A percentile compares a stretch with the other conserved stretches of the same genome.
phyloP scores from a whole-genome alignment of 768 basidiomycete genomes.

The Mycena belliarum region DNA sequence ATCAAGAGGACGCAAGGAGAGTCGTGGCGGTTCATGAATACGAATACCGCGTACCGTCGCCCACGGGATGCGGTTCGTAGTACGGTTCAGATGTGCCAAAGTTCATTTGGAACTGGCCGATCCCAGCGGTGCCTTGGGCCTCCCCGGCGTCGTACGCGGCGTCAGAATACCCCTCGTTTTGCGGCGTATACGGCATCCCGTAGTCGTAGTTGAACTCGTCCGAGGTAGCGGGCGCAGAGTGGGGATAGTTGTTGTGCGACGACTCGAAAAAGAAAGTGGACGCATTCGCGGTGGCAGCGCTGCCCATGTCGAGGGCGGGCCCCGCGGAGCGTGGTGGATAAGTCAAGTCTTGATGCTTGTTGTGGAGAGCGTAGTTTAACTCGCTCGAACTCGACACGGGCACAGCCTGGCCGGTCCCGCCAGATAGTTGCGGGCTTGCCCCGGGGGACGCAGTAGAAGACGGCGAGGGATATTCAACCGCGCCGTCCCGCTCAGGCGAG shows the following conservation, averaged over 20 bases:
- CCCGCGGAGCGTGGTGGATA: conserved; percentile 6
- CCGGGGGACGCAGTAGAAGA: conserved; percentile 18
- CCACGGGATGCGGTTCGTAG: conserved; percentile 7
- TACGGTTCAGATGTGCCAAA: conserved; percentile 8
- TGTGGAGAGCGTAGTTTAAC: conserved; percentile 16
- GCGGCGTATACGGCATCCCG: conserved; percentile 10
- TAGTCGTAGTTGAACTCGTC: conserved; percentile 16
- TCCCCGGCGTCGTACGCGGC: not conserved
- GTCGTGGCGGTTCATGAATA: conserved; percentile 12
- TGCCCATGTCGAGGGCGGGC: not conserved
- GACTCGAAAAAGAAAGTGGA: conserved; percentile 19
- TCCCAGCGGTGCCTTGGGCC: not conserved
- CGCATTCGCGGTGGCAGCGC: not conserved
- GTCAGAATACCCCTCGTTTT: not conserved
- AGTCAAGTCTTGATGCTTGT: not conserved
- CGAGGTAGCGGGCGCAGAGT: conserved; percentile 12
- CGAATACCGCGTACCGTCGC: conserved; percentile 13
- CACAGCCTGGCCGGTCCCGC: not conserved
- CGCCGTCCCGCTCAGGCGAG: not conserved
- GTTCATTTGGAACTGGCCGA: conserved; percentile 5
- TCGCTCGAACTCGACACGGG: conserved; percentile 11
- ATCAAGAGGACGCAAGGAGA: not conserved
- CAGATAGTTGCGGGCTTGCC: conserved; percentile 12
- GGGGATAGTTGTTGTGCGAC: conserved; percentile 4
- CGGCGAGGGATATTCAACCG: conserved; percentile 16